phyloP scores from a whole-genome alignment of 2,329 filamentous ascomycete species.

The Sporothrix curviconia region DNA sequence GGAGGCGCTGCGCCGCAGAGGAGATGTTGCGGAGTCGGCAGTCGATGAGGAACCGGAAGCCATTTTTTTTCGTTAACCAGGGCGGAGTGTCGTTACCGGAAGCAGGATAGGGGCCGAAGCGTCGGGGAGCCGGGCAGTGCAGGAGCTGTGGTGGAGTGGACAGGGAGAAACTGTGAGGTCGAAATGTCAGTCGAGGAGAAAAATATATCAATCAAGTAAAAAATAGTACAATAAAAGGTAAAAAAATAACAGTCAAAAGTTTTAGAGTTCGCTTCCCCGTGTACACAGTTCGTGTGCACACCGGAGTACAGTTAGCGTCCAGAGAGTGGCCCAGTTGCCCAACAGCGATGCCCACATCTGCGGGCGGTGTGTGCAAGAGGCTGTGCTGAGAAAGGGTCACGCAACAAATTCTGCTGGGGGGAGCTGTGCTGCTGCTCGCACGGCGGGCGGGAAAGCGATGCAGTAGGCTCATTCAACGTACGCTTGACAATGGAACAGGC shows the following conservation, averaged over 20 bases:
- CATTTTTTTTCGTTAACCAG: conserved; percentile 19
- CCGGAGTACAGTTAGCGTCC: too few species aligned
- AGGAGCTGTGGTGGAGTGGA: neutral
- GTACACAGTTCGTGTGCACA: too few species aligned
- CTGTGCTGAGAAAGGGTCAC: neutral
- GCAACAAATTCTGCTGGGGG: neutral
- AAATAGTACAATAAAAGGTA: neutral
- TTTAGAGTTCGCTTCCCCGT: too few species aligned
- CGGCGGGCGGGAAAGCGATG: neutral
- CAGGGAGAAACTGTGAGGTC: neutral
- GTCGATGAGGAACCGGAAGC: conserved; percentile 24
- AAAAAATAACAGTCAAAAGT: too few species aligned
- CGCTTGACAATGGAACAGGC: neutral
- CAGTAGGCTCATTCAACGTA: conserved; percentile 4
- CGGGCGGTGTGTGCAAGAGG: neutral
- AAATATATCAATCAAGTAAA: neutral
- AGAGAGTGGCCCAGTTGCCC: too few species aligned
- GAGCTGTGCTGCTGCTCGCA: neutral
- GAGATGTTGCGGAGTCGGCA: conserved; percentile 36
- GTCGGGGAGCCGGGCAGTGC: neutral
- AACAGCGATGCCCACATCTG: neutral
- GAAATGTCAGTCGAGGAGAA: neutral
- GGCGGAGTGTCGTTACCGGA: conserved; percentile 7
- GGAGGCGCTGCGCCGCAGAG: conserved; percentile 55
- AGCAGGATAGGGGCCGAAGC: conserved; percentile 3